Evolutionary conservation across 2,329 filamentous ascomycete species (phyloP).

Genomic region (Cercospora sesami): DNA sequence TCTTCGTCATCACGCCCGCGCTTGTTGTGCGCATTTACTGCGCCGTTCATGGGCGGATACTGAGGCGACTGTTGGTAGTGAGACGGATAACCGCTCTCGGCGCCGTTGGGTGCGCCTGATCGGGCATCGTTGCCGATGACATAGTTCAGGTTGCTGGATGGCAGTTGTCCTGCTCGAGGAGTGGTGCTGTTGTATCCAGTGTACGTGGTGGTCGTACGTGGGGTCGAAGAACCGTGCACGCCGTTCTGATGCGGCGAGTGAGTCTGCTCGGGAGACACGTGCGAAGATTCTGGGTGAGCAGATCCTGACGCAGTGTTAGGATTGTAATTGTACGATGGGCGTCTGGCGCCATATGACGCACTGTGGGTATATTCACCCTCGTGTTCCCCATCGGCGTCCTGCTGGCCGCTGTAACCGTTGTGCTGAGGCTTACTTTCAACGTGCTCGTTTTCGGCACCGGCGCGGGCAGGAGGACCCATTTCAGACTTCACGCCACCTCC

Average conservation of each 20-base stretch:
- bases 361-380: conserved; percentile 81
- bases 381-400: conserved; percentile 43
- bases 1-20: conserved; percentile 64
- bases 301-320: conserved; percentile 62
- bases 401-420: conserved; percentile 59
- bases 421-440: conserved; percentile 61
- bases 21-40: conserved; percentile 54
- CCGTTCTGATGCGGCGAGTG: conserved; percentile 79
- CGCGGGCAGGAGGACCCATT: conserved; percentile 77
- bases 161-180: conserved; percentile 64
- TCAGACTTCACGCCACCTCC: conserved; percentile 75
- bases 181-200: conserved; percentile 72
- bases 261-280: conserved; percentile 78
- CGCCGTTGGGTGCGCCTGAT: conserved; percentile 55
- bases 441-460: conserved; percentile 61
- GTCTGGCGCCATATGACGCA: conserved; percentile 68
- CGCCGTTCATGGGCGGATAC: conserved; percentile 66
- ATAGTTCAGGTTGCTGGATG: conserved; percentile 82
- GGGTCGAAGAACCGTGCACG: conserved; percentile 75
- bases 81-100: conserved; percentile 64
- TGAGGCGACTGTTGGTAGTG: conserved; percentile 59
- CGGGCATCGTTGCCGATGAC: conserved; percentile 72
- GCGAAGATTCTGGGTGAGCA: conserved; percentile 67
- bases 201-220: conserved; percentile 76
- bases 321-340: conserved; percentile 74